These are phyloP conservation scores for Plasmodium sp. DNA, from an alignment of 169 alveolate genomes.

Conservation along the genomic window DNA sequence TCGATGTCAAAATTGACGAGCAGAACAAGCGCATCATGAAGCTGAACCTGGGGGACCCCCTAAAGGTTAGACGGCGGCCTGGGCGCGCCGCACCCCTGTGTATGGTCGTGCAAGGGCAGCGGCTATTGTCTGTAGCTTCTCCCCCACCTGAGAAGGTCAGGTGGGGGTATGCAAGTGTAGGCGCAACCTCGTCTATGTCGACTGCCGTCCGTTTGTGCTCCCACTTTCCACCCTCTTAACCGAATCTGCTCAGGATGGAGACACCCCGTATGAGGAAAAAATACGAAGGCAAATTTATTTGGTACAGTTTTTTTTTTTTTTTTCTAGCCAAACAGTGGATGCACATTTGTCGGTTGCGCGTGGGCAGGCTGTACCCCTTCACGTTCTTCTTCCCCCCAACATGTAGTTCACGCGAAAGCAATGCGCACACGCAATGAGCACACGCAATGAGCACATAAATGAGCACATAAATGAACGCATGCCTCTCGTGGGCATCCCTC, in stretches of 20 bases:
- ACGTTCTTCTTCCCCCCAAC: not conserved
- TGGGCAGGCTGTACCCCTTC: not conserved
- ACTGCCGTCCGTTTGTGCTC: not conserved
- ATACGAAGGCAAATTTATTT: constrained; percentile 64
- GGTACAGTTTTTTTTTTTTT: constrained; percentile 15
- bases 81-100: not conserved
- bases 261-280: constrained; percentile 43
- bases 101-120: not conserved
- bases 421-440: not conserved
- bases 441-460: too few species aligned
- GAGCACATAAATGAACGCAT: not conserved
- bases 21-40: constrained; percentile 33
- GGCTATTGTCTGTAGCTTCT: not conserved
- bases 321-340: not conserved
- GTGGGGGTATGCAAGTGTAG: not conserved
- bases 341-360: not conserved
- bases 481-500: not conserved
- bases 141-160: not conserved
- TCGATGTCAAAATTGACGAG: constrained; percentile 47
- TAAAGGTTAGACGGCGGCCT: not conserved
- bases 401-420: not conserved
- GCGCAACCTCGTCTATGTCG: not conserved
- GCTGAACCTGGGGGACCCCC: constrained; percentile 22
- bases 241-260: constrained; percentile 14
- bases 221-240: not conserved